phyloP scores from a whole-genome alignment of 208 protist genomes.

The Porcisia hertigi region DNA sequence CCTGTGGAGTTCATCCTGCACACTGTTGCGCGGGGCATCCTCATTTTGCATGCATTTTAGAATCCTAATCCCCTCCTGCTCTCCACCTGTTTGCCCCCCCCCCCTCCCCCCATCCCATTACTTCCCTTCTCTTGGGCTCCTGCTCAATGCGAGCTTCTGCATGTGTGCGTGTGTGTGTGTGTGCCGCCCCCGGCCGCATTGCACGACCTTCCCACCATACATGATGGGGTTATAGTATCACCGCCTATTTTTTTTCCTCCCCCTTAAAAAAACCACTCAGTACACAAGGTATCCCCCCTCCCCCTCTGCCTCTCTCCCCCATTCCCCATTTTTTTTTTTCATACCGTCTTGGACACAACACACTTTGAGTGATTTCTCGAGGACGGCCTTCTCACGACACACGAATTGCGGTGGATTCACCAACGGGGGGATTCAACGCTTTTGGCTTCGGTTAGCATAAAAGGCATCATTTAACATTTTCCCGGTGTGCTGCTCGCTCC shows the following conservation, averaged over 20 bases:
- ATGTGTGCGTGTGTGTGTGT: conserved; percentile 1
- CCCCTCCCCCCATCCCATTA: no score
- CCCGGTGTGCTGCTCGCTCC: not conserved
- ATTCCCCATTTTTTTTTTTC: no score
- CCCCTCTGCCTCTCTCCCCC: not conserved
- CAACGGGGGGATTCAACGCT: not conserved
- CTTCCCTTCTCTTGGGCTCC: no score
- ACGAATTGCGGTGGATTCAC: not conserved
- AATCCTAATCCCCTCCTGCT: not conserved
- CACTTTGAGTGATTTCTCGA: no score
- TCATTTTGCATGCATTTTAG: no score
- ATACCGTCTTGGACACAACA: no score
- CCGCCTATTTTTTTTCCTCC: no score
- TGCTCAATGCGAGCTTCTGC: not conserved
- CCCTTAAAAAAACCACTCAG: no score
- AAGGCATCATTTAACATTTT: not conserved
- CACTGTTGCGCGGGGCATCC: not conserved
- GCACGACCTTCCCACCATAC: no score
- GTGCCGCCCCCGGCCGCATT: not conserved
- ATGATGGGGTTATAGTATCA: no score
- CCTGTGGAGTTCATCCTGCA: no score
- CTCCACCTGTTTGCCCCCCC: not conserved
- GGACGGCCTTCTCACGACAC: not conserved
- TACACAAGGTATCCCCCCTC: not conserved
- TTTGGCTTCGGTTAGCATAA: not conserved